Evolutionary conservation across 1,139 yeast genomes (phyloP).

Genomic region (Diutina siamensis): DNA sequence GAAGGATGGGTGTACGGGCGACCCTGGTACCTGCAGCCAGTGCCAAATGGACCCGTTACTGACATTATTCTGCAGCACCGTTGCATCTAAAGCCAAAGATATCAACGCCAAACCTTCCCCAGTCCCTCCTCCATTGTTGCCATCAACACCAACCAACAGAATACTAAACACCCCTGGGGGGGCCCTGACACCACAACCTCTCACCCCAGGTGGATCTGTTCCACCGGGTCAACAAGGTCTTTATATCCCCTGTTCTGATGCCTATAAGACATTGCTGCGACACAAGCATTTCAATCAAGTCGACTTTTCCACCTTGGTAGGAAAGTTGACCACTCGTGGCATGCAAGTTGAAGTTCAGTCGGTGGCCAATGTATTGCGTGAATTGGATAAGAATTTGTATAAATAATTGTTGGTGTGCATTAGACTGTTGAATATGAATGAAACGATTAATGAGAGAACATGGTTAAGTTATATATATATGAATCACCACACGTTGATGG

Average conservation of each 20-base stretch:
- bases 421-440: too few relatives aligned
- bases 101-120: neutral
- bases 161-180: neutral
- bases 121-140: neutral
- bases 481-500: too few relatives aligned
- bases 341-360: constrained; percentile 84
- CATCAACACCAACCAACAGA: constrained; percentile 2
- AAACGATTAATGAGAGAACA: too few relatives aligned
- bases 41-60: constrained; percentile 86
- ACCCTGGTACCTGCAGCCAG: constrained; percentile 79
- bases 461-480: too few relatives aligned
- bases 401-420: constrained; percentile 19
- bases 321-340: constrained; percentile 67
- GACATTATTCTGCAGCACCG: constrained; percentile 75
- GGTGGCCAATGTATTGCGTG: constrained; percentile 73
- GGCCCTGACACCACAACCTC: constrained; percentile 15
- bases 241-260: constrained; percentile 80
- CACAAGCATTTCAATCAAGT: constrained; percentile 66
- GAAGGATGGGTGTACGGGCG: constrained; percentile 59
- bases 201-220: constrained; percentile 12
- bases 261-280: constrained; percentile 72
- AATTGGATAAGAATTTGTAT: constrained; percentile 60
- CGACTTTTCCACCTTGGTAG: constrained; percentile 64
- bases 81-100: constrained; percentile 21
- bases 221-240: constrained; percentile 26